phyloP scores from a whole-genome alignment of 139 green algal species.

The Closterium sp. region DNA sequence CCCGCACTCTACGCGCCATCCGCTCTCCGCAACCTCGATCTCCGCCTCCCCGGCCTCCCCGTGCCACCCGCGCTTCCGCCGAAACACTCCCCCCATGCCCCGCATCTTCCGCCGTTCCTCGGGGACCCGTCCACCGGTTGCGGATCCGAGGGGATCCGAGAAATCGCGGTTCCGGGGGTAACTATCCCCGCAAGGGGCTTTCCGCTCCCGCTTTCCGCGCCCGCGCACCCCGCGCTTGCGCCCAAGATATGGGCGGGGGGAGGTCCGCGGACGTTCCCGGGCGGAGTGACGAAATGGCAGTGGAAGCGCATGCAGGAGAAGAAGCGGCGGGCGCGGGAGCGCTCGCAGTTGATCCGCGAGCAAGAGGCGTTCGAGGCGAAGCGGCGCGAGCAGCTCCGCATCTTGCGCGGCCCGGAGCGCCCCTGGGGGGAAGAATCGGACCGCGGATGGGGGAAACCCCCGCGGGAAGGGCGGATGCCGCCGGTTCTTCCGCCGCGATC shows the following conservation, averaged over 20 bases:
- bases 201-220: neutral
- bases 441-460: neutral
- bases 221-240: neutral
- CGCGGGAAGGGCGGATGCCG: neutral
- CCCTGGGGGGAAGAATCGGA: conserved; percentile 15
- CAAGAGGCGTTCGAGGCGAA: conserved; percentile 27
- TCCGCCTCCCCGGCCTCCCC: neutral
- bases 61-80: neutral
- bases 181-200: neutral
- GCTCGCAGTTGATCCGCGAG: conserved; percentile 8
- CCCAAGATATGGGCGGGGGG: conserved; percentile 16
- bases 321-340: conserved; percentile 8
- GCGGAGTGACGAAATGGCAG: conserved; percentile 45
- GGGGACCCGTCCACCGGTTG: neutral
- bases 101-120: neutral
- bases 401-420: conserved; percentile 2
- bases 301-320: conserved; percentile 49
- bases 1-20: neutral
- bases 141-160: neutral
- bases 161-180: neutral
- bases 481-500: neutral
- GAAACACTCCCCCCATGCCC: neutral
- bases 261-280: conserved; percentile 38
- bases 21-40: neutral
- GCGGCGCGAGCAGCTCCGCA: neutral